Base-by-base conservation (phyloP, 2,329 filamentous ascomycete species). In the Ophiostoma sp. region DNA sequence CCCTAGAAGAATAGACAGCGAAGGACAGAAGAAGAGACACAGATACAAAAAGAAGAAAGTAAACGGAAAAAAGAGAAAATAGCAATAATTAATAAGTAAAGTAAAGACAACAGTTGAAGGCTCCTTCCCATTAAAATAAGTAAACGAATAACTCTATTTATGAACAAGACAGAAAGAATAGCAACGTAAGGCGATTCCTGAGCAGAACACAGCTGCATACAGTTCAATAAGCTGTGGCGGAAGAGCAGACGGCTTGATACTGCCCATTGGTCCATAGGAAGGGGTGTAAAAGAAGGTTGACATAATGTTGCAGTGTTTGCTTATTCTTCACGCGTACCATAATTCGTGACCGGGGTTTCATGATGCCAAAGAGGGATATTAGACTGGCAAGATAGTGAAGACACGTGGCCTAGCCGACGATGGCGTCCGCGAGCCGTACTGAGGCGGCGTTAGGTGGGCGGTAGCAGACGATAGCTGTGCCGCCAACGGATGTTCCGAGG, bases 121-220 rank as follows among this genome's bases (percentile, higher is more conserved):
- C 38, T 60, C 40, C 60, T 18, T 63, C n/a, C 60, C 60, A 42
- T 42, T 63, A 41, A 18, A 60, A 60, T 16, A 60, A 12, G 11
- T 5, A 42, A 44, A 41, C 38, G 38, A 44, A 60, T 7, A 60
- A 18, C 40, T 42, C 40, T 42, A 63, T 63, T 63, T 42, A 44
- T n/a, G 40, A 63, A 63, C 40, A 63, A 27, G 40, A 42, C 40
- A n/a, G 42, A 62, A 41, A 36, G 14, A 41, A 5, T 8, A 38
- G 38, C 41, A 62, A 62, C 58, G 41, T 14, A 38, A 11, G 55
- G 12, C 55, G 55, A 3, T 38, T 18, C 55, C 12, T 38, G 55
- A 60, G 49, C 42, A 2, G 7, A 44, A 12, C 42, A 6, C 2
- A 44, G 42, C 42, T 7, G n/a, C 9, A 38, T 6, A 60, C 55